These are phyloP conservation scores for Saccharum hybrid DNA, from an alignment of 202 grass and related monocot species.

Conservation along the genomic window DNA sequence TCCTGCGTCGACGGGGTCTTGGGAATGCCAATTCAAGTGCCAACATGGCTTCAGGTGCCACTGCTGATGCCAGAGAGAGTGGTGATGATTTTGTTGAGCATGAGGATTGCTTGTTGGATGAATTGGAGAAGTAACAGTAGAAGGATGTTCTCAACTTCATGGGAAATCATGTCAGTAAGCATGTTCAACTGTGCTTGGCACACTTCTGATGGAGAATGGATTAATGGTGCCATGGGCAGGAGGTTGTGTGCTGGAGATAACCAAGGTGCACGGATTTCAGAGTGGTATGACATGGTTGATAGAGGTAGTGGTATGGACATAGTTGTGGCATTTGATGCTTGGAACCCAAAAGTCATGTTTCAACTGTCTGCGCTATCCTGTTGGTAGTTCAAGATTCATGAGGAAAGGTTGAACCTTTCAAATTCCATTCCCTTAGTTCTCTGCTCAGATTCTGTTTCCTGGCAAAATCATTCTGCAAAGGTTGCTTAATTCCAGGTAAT, in stretches of 20 bases:
- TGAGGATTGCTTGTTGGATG: constrained; percentile 25
- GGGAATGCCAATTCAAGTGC: constrained; percentile 50
- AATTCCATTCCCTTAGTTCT: no score
- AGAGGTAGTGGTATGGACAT: neutral
- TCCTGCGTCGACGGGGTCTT: constrained; percentile 64
- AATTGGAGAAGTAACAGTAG: neutral
- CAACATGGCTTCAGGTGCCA: constrained; percentile 27
- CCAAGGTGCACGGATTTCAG: neutral
- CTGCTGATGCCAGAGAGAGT: neutral
- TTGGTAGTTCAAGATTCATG: no score
- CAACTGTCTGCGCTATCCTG: no score
- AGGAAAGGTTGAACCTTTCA: no score
- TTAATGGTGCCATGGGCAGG: neutral
- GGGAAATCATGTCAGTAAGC: neutral
- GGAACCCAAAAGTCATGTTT: neutral
- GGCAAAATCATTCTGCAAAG: no score
- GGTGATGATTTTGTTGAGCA: constrained; percentile 20
- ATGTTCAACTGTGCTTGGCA: neutral
- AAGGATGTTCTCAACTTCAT: constrained; percentile 7
- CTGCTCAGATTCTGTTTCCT: no score
- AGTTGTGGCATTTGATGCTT: neutral
- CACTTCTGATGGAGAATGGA: neutral
- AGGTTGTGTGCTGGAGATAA: neutral
- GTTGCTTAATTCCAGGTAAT: no score
- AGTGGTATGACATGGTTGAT: neutral